These are phyloP conservation scores for Scedosporium aurantiacum DNA, from an alignment of 2,329 filamentous ascomycete genomes.

Conservation along the genomic window DNA sequence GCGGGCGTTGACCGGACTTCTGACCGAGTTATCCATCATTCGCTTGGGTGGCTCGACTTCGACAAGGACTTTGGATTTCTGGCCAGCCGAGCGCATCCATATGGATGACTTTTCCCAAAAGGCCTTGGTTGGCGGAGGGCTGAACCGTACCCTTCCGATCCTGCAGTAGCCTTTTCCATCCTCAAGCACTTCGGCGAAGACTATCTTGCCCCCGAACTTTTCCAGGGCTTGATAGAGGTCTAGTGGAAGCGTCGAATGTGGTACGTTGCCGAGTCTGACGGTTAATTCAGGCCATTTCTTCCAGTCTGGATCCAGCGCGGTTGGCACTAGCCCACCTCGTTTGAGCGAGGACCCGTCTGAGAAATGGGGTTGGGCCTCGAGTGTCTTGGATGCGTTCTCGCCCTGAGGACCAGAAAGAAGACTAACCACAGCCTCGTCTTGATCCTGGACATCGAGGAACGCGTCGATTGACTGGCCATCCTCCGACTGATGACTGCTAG, in stretches of 20 bases:
- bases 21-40: slow-evolving; percentile 9
- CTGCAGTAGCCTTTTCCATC: slow-evolving; percentile 25
- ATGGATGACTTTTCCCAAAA: slow-evolving; percentile 37
- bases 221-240: slow-evolving; percentile 42
- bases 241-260: slow-evolving; percentile 22
- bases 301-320: slow-evolving; percentile 17
- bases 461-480: too few relatives aligned
- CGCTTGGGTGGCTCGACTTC: neutral
- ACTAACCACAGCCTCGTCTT: too few relatives aligned
- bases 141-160: slow-evolving; percentile 42
- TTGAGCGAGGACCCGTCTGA: neutral
- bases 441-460: too few relatives aligned
- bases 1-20: slow-evolving; percentile 19
- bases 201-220: slow-evolving; percentile 36
- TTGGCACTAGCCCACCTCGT: neutral
- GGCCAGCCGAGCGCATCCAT: neutral
- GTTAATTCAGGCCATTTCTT: slow-evolving; percentile 21
- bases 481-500: too few relatives aligned
- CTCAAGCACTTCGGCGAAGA: slow-evolving; percentile 45
- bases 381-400: neutral
- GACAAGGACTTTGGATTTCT: neutral
- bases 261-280: slow-evolving; percentile 23
- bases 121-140: slow-evolving; percentile 37
- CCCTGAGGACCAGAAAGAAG: too few relatives aligned
- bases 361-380: neutral